Conservation (phyloP, 768 basidiomycete species). For the Royoungia palumana region DNA sequence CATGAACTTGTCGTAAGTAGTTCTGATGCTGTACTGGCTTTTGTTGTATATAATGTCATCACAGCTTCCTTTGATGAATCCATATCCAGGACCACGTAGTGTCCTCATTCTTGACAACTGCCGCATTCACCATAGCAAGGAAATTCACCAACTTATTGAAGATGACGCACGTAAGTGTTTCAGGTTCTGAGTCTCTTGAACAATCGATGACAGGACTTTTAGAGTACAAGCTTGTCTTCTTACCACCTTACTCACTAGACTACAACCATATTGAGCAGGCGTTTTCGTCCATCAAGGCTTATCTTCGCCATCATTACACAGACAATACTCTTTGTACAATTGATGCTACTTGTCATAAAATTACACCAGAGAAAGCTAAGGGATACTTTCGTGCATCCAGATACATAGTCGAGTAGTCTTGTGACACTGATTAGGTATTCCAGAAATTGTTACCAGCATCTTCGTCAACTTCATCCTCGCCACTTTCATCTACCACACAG, state of each 20-base stretch:
- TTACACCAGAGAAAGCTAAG: too few species aligned
- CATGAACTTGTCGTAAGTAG: conserved; percentile 9
- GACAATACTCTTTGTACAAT: too few species aligned
- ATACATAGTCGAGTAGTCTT: too few species aligned
- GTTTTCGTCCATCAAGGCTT: background rate
- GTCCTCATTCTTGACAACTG: conserved; percentile 26
- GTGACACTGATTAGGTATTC: too few species aligned
- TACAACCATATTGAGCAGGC: conserved; percentile 29
- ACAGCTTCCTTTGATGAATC: conserved; percentile 6
- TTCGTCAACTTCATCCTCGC: too few species aligned
- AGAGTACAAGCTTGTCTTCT: conserved; percentile 23
- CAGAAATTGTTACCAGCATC: too few species aligned
- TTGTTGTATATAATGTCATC: background rate
- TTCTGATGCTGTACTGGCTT: background rate
- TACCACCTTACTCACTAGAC: conserved; percentile 18
- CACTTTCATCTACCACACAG: too few species aligned
- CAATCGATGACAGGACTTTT: background rate
- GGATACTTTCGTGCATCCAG: too few species aligned
- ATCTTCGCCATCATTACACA: too few species aligned
- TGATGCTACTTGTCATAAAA: too few species aligned
- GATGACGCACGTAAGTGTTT: conserved; percentile 19
- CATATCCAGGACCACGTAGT: background rate
- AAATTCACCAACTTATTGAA: conserved; percentile 15
- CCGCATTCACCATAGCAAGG: conserved; percentile 22
- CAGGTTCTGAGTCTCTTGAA: too few species aligned